Evolutionary conservation across 2,329 filamentous ascomycete species (phyloP), one percentile per base, ranked within the genome.

Genomic region (Cylindrodendrum hubeiense): DNA sequence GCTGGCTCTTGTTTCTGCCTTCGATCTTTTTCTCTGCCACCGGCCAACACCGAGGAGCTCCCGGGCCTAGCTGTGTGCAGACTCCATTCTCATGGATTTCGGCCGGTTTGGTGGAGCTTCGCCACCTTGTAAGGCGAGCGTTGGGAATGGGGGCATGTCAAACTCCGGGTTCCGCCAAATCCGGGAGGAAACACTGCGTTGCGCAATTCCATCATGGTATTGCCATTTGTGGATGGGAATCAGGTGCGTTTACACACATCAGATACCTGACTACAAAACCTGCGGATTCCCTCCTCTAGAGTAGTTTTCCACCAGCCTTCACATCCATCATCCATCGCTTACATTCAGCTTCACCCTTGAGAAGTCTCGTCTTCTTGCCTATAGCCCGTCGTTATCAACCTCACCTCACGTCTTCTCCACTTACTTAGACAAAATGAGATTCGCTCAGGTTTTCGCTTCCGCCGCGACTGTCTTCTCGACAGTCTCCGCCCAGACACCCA

Each of bases 391-490:
- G 22, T 22, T 17, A 22, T 12, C 17, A 53, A 50, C 39, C 15
- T 50, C 13, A 37, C 53, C n/a, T n/a, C 51, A 22, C 33, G 17
- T 19, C n/a, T 9, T 28, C 24, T n/a, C 26, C 2, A 37, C 24
- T 46, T 28, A 22, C 41, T 22, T 9, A 59, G 30, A 19, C 17
- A 61, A 61, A 24, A 65, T 65, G 62, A 47, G 34, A 43, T 43
- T 58, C 33, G 12, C 12, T 9, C 53, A 58, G 46, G 19, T 58
- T 21, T 26, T 49, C 19, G 33, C 24, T 19, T 54, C 43, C 21
- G 19, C 41, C 4, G 55, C 50, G 8, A 26, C 58, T n/a, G 50
- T 70, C 6, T n/a, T 66, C 56, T 54, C 50, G 19, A 37, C 53
- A 24, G 67, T 26, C 24, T 17, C 52, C 15, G 63, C 56, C 33